Evolutionary conservation across 1,284 basidiomycete species (phyloP), one percentile per base, ranked within the genome.

Genomic region (Gymnopus androsaceus): DNA sequence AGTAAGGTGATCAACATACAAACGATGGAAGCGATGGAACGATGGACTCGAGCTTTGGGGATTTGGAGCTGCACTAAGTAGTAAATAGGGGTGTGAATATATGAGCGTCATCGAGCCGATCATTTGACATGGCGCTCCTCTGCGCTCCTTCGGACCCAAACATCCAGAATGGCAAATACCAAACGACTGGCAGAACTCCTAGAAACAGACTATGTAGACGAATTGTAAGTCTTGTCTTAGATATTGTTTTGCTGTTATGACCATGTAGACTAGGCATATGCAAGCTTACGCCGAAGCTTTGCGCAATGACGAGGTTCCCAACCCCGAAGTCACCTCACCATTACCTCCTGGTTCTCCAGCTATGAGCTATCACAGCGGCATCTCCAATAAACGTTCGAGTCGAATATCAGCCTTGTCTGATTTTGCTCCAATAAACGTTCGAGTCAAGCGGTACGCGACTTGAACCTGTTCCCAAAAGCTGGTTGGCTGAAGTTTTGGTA

Each of bases 391-490:
- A 76, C 28, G 75, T 82, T 33, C 72, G 88, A 66, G 94, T n/a
- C n/a, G 93, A 73, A 85, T 97, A 14, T 88, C 91, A 51, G 94
- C 94, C 0, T 75, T 95, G 42, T 93, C 90, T 9, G 95, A 97
- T 71, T 98, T 96, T 68, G 95, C 95, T 1, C 95, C 95, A 0
- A 85, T 98, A 17, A 92, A 95, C 68, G 72, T 92, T 61, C 86
- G 80, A 65, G 87, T 96, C 28, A 84, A 81, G 68, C 83, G 76
- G 89, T 88, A 61, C 53, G 68, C 70, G 50, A 23, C 25, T 34
- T 30, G 53, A 19, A 12, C 41, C 23, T 25, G 14, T 15, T 31
- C n/a, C 31, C 25, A 17, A 15, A 23, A 33, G 38, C 4, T n/a
- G 12, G 11, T 41, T 44, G n/a, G n/a, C 42, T 27, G 25, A 21